Evolutionary conservation across 257 asterid genomes (phyloP), one percentile per base, ranked within the genome.

Genomic region (Craterostigma plantagineum): DNA sequence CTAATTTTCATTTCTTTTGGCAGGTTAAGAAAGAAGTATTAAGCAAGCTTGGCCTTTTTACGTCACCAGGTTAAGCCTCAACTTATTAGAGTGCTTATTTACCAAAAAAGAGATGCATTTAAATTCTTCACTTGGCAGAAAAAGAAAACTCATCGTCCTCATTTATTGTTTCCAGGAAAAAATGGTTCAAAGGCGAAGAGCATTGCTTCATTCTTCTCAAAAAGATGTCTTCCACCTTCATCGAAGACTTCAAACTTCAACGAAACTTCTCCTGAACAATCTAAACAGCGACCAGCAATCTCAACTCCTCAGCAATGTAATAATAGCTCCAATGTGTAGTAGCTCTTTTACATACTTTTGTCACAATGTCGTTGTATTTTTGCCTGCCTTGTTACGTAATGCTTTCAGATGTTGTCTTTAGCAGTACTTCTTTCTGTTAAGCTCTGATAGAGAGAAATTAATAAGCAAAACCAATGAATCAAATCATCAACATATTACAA

Each of bases 1-100:
- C 51, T 57, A 47, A 56, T 56, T 10, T n/a, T n/a, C n/a, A n/a
- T n/a, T n/a, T n/a, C 55, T 11, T 39, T 23, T 9, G 67, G 57
- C 71, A 81, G 96, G 92, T 86, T 42, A 86, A 68, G 72, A 73
- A 67, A 62, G 95, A 81, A 53, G 52, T 78, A 49, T 56, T 76
- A 55, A 58, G 42, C 59, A 74, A 65, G 65, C 72, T 73, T 38
- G 90, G 97, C 40, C 38, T 67, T 17, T 45, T 76, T 39, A 44
- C 42, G 63, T 60, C 87, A 61, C 84, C 87, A 63, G 91, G 94
- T 81, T n/a, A 46, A 17, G 30, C 30, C 30, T 23, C 30, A 23
- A 23, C 30, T 42, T 14, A 14, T 40, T 44, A 43, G n/a, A 1
- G 37, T 33, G 41, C 63, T 53, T 14, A 14, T 27, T 4, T 16